phyloP scores from a whole-genome alignment of 1,139 yeast genomes.

The Petasospora rhodanensis region DNA sequence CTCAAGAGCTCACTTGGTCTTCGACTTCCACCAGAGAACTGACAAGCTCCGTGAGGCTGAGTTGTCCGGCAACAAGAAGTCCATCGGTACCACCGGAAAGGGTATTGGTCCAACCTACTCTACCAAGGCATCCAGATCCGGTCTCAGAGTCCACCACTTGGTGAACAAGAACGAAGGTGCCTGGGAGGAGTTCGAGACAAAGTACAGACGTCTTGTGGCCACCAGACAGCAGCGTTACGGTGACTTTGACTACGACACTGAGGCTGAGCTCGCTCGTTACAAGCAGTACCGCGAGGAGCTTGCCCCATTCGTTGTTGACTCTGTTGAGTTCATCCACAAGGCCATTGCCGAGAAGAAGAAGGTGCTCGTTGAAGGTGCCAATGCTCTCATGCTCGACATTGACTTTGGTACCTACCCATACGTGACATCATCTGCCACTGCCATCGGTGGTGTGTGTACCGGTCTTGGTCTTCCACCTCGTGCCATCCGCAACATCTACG shows the following conservation, averaged over 20 bases:
- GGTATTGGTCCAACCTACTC: conserved; percentile 99
- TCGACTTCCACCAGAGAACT: conserved; percentile 95
- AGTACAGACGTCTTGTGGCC: conserved; percentile 70
- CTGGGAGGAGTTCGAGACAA: conserved; percentile 85
- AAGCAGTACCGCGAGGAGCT: conserved; percentile 68
- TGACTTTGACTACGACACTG: conserved; percentile 81
- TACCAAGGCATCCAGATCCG: conserved; percentile 95
- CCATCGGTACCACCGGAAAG: conserved; percentile 98
- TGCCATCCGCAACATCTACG: conserved; percentile 73
- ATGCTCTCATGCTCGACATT: conserved; percentile 94
- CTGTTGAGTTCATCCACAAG: conserved; percentile 83
- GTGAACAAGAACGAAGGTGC: conserved; percentile 86
- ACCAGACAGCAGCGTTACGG: conserved; percentile 90
- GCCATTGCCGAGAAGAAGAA: conserved; percentile 77
- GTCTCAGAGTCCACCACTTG: conserved; percentile 93
- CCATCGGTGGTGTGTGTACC: conserved; percentile 97
- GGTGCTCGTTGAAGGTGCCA: conserved; percentile 95
- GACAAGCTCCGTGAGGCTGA: conserved; percentile 95
- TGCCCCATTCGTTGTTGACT: conserved; percentile 91
- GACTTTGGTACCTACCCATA: conserved; percentile 98
- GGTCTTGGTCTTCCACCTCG: conserved; percentile 95
- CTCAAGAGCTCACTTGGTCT: conserved; percentile 93
- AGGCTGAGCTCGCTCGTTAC: conserved; percentile 73
- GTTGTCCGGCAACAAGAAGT: conserved; percentile 75
- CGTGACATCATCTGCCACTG: conserved; percentile 93